Percentiles rank a stretch among this genome's conserved stretches.
phyloP scores from a whole-genome alignment of 108 stramenopile species.

The Cyclotella distinguenda region DNA sequence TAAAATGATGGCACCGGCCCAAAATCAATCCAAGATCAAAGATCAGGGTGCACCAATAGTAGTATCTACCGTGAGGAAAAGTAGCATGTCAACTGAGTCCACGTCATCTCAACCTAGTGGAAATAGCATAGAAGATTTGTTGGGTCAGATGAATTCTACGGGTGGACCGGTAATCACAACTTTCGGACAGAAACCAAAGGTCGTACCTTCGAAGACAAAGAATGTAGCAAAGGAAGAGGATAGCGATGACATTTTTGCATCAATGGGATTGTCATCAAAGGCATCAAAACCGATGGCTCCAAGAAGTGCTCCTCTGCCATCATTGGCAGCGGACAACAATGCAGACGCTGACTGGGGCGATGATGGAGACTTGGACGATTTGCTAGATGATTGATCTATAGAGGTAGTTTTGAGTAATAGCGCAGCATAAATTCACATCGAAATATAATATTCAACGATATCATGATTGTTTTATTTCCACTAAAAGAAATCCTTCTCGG shows the following conservation, averaged over 20 bases:
- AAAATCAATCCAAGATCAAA: neutral
- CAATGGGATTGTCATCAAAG: constrained; percentile 37
- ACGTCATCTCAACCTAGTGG: neutral
- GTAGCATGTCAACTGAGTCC: neutral
- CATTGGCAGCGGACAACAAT: constrained; percentile 17
- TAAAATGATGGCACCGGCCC: neutral
- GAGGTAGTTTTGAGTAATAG: too few species aligned
- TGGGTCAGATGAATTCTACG: constrained; percentile 30
- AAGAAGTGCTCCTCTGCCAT: constrained; percentile 19
- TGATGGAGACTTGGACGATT: constrained; percentile 35
- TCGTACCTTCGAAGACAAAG: constrained; percentile 13
- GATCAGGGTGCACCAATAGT: neutral
- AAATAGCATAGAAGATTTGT: constrained; percentile 42
- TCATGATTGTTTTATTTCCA: neutral
- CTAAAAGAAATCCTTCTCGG: constrained; percentile 55
- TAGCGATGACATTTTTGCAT: constrained; percentile 41
- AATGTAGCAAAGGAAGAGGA: constrained; percentile 10
- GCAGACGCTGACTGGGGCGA: constrained; percentile 42
- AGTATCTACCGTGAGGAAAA: neutral
- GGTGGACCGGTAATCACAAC: constrained; percentile 28
- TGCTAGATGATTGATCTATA: constrained; percentile 32
- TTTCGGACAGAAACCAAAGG: constrained; percentile 24
- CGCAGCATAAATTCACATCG: too few species aligned
- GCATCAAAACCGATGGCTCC: constrained; percentile 6
- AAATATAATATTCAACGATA: too few species aligned